Evolutionary conservation across 768 basidiomycete genomes (phyloP), one percentile per base, ranked within the genome.

Genomic region (Russula griseocarnosa): DNA sequence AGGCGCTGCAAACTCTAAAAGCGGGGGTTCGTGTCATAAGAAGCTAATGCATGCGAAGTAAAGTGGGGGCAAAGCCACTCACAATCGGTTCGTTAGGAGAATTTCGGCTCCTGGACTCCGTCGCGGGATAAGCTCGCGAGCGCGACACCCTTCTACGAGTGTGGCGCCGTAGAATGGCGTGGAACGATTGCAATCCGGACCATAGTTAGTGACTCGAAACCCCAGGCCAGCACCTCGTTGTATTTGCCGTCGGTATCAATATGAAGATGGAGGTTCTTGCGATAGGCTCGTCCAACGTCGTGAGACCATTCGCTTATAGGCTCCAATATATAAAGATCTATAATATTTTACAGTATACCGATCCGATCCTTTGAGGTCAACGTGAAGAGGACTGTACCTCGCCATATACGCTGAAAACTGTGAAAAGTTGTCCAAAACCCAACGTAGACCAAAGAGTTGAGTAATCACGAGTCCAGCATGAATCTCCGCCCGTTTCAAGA

Each of bases 391-490:
- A 30, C 30, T 5, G 0, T 30, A 30, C 5, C 30, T 5, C 30
- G 30, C 30, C 3, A 30, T 3, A 5, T 30, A 30, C 30, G 30
- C n/a, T n/a, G n/a, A n/a, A n/a, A n/a, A n/a, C n/a, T n/a, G n/a
- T n/a, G 6, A 30, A 30, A 30, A 6, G 6, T 32, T 32, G 32
- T 32, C 32, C 32, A 32, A 32, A 26, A 65, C 44, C 60, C 64
- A 65, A 14, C 26, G 30, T 22, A 56, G 32, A 22, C 62, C 60
- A 40, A 46, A 62, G 13, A 65, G 6, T 42, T 63, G 60, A 2
- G 60, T 51, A 14, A 9, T 57, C 20, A 32, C n/a, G 30, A 64
- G 55, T 2, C 49, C 30, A 6, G 26, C 28, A 20, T 62, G 61
- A 11, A 5, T 30, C 22, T 62, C 40, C 34, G 28, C 61, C 22